A percentile compares a stretch with the other conserved stretches of the same genome.
phyloP scores from a whole-genome alignment of 2,329 filamentous ascomycete species.

The Neurospora sp. region DNA sequence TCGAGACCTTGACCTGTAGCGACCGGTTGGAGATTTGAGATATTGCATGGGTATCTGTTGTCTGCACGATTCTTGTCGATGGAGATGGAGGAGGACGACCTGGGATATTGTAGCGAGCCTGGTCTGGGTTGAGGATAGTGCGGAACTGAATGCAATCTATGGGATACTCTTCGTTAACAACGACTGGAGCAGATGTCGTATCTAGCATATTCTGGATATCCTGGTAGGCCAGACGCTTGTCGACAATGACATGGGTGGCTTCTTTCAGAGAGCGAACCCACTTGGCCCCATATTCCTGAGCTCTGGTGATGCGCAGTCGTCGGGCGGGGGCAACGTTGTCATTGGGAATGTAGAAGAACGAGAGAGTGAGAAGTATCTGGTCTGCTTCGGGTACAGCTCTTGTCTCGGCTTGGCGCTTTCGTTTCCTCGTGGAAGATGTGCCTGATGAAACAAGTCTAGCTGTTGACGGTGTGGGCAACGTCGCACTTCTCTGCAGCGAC shows the following conservation, averaged over 20 bases:
- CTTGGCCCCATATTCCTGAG: slow-evolving; percentile 61
- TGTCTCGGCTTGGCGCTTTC: slow-evolving; percentile 32
- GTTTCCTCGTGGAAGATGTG: slow-evolving; percentile 28
- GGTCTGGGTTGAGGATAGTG: slow-evolving; percentile 46
- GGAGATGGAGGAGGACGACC: slow-evolving; percentile 31
- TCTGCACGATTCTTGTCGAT: slow-evolving; percentile 1
- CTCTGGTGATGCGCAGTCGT: slow-evolving; percentile 62
- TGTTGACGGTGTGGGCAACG: slow-evolving; percentile 21
- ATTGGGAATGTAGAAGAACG: slow-evolving; percentile 73
- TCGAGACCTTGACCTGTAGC: slow-evolving; percentile 38
- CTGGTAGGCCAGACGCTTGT: slow-evolving; percentile 53
- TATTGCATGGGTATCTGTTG: slow-evolving; percentile 6
- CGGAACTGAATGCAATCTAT: slow-evolving; percentile 56
- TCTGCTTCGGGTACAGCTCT: slow-evolving; percentile 39
- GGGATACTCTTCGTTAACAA: slow-evolving; percentile 62
- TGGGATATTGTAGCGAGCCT: slow-evolving; percentile 47
- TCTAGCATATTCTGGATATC: slow-evolving; percentile 41
- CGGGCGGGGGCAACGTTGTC: slow-evolving; percentile 60
- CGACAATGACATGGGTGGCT: slow-evolving; percentile 73
- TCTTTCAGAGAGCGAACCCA: slow-evolving; percentile 52
- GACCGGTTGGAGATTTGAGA: slow-evolving; percentile 24
- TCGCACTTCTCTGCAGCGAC: slow-evolving; percentile 20
- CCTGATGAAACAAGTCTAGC: slow-evolving; percentile 4
- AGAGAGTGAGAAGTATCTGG: slow-evolving; percentile 50
- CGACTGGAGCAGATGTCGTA: slow-evolving; percentile 22